phyloP scores from a whole-genome alignment of 1,284 basidiomycete genomes.

The Xerocomus amazonicus region DNA sequence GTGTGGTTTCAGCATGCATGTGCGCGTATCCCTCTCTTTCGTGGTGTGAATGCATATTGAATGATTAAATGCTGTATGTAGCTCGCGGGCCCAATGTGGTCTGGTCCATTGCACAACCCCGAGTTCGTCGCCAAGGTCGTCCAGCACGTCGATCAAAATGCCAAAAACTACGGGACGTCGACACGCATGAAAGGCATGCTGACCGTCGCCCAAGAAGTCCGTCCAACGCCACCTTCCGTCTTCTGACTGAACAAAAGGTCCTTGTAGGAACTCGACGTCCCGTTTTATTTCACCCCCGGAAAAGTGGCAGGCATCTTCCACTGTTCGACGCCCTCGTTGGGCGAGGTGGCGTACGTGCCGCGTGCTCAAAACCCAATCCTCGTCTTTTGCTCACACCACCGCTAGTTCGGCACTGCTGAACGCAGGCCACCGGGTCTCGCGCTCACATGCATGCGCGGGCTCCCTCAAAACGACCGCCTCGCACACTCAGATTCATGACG shows the following conservation, averaged over 20 bases:
- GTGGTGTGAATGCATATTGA: slow-evolving; percentile 27
- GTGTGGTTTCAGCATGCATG: slow-evolving; percentile 76
- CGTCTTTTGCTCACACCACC: background rate
- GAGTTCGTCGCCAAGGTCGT: slow-evolving; percentile 76
- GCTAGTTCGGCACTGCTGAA: slow-evolving; percentile 86
- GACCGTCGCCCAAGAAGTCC: slow-evolving; percentile 80
- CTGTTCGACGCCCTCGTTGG: slow-evolving; percentile 72
- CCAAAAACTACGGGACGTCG: slow-evolving; percentile 72
- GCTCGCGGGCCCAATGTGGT: slow-evolving; percentile 97
- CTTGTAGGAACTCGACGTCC: slow-evolving; percentile 75
- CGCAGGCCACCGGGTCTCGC: slow-evolving; percentile 79
- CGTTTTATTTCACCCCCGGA: slow-evolving; percentile 92
- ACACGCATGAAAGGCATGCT: slow-evolving; percentile 95
- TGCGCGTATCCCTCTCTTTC: slow-evolving; percentile 34
- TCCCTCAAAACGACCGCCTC: slow-evolving; percentile 90
- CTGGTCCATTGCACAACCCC: slow-evolving; percentile 79
- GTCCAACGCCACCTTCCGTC: slow-evolving; percentile 18
- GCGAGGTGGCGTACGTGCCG: slow-evolving; percentile 65
- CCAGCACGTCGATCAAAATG: slow-evolving; percentile 64
- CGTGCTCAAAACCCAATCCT: background rate
- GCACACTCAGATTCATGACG: slow-evolving; percentile 71
- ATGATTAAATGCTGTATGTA: too few species aligned
- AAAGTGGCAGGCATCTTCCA: slow-evolving; percentile 83
- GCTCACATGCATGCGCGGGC: slow-evolving; percentile 86
- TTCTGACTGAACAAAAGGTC: background rate